Base-by-base conservation (phyloP, 805 yeast species). In the Myxozyma geophila region DNA sequence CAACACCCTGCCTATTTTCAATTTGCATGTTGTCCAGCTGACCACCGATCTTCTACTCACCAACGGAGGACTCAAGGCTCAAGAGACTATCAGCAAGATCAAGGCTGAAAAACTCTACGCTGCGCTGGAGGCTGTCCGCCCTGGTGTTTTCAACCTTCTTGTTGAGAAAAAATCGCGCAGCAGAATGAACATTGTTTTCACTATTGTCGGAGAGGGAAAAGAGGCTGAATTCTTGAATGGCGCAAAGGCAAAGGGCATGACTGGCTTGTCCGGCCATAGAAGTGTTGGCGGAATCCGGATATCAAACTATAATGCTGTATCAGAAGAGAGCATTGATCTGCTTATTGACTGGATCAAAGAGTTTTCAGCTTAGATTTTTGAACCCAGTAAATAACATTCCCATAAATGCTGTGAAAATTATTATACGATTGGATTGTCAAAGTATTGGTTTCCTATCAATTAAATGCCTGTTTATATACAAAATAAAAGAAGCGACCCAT, bases 231-330 rank as follows among this genome's bases (percentile, higher is more conserved):
- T 95, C 77, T 72, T 93, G 65, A 79, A 84, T 65, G 86, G 81
- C 54, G 96, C 98, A 2, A 82, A 79, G 28, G 83, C 75, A 35
- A 73, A 69, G 61, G 82, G 84, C 1, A 80, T 95, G 67, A 79
- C 86, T 5, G 98, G 98, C 7, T 82, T 93, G 72, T 90, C 92
- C 78, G 98, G 99, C 48, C 98, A 93, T 77, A 85, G 98, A 75
- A 90, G 97, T 3, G 98, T 93, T 50, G 98, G 98, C 57, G 99
- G 99, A 37, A 88, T 95, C 77, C 87, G 99, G 77, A 92, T 96
- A 15, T 92, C 98, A 13, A 79, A 92, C 59, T 68, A 93, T 77
- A 93, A 95, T 73, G 97, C 98, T 15, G 89, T 95, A 58, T 75
- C 86, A 4, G 78, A 84, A 54, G 80, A 82, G 23, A 84, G 90